Evolutionary conservation across 768 basidiomycete genomes (phyloP), one percentile per base, ranked within the genome.

Genomic region (Mycena metata): DNA sequence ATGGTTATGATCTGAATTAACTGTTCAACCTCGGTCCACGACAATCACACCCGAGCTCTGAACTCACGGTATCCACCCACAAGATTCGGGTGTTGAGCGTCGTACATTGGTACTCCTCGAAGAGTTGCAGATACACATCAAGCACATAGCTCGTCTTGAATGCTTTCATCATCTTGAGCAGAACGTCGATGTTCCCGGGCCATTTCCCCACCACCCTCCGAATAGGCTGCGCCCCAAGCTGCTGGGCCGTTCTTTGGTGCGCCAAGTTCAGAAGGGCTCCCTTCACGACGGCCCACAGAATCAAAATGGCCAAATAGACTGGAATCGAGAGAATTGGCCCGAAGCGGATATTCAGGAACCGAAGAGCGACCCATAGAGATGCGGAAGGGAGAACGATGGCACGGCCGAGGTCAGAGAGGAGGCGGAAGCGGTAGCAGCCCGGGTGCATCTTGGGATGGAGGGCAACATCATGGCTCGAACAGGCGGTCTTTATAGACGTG

Each of bases 171-270:
- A 90, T 85, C 60, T 78, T 81, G 52, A 91, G 73, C 64, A 91
- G 83, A 54, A 93, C 76, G 72, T 94, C 92, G 72, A 93, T 79
- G 75, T 93, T 93, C n/a, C 92, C 92, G 5, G 91, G 91, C 90
- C 90, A 91, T 79, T 86, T 89, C 9, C 91, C 91, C 19, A 85
- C 80, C 17, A 92, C 87, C 21, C 83, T 79, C 5, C 89, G 89
- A 54, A 90, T 86, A 2, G 77, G 81, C 66, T 80, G 80, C 8
- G 89, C 89, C 7, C 85, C 84, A 16, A 89, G 76, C 36, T 80
- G 83, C 13, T 74, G 73, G 0, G 88, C 88, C 50, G 89, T 82
- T 39, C 79, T 78, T 21, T 69, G 70, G 57, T 89, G 86, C 2
- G 71, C 64, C 50, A 77, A 70, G 52, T 81, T 77, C 15, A 72